Base-by-base conservation (phyloP, 139 green algal genomes). In the Tetradesmus lagerheimii region DNA sequence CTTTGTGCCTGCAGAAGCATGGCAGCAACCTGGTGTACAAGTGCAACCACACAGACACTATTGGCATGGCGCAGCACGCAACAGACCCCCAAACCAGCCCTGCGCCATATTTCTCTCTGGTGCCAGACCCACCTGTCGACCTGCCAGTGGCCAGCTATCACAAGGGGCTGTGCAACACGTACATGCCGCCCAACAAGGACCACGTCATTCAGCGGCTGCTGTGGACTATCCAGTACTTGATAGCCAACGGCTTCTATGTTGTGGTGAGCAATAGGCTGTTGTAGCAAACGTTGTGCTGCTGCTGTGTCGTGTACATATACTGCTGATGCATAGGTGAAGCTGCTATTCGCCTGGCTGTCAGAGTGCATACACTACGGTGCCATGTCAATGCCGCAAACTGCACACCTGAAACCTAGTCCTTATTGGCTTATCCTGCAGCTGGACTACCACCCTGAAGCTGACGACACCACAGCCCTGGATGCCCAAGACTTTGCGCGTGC, bases 211-310 rank as follows among this genome's bases (percentile, higher is more conserved):
- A 84, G 11, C 80, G 88, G 43, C 47, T 91, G 88, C 64, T 88
- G 41, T 91, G 88, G 88, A 71, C 80, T 0, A 45, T 91, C 25
- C 80, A 91, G 64, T 88, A 80, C 66, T 34, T 88, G 15, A 38
- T 88, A 8, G 88, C 79, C 8, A 84, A 37, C 39, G 88, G 88
- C 1, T 91, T 91, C 23, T 91, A 91, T 47, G 88, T 91, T 66
- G 88, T 91, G 86, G 75, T 90, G 53, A 85, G 86, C 8, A 18
- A 37, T 37, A 47, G 57, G 23, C 20, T 71, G n/a, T n/a, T 71
- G 57, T 1, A 71, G 12, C 12, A 64, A 25, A 25, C 20, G 50
- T 2, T 64, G 0, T 11, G 11, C 12, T 14, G 20, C 50, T 27
- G 50, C 0, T 27, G 12, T 11, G 45, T 53, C n/a, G n/a, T n/a